Conservation (phyloP, 2,329 filamentous ascomycete species). For the Talaromyces amestolkiae region DNA sequence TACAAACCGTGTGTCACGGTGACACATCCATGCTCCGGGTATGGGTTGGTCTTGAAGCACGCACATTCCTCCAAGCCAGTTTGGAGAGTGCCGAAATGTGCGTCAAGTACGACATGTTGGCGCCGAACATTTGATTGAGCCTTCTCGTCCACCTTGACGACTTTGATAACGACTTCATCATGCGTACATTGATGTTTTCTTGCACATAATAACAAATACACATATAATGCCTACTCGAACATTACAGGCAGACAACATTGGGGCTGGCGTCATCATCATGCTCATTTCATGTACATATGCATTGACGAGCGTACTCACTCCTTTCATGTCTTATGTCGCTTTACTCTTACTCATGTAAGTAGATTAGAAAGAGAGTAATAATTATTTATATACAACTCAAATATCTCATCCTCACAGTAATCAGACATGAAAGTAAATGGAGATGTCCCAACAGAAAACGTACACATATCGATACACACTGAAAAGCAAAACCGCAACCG, state of each 20-base stretch:
- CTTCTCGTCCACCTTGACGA: neutral
- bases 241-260: conserved; percentile 1
- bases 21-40: conserved; percentile 85
- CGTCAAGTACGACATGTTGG: conserved; percentile 85
- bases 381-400: conserved; percentile 4
- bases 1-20: conserved; percentile 65
- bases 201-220: conserved; percentile 14
- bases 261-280: neutral
- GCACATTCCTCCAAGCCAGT: conserved; percentile 84
- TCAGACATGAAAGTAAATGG: conserved; percentile 1
- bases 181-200: neutral
- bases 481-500: neutral
- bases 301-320: neutral
- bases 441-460: neutral
- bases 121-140: conserved; percentile 74
- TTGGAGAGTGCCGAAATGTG: conserved; percentile 85
- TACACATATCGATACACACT: neutral
- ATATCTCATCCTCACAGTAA: neutral
- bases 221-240: neutral
- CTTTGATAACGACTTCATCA: neutral
- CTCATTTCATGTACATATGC: conserved; percentile 7
- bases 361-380: too few species aligned
- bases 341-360: neutral
- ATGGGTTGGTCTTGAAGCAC: conserved; percentile 86
- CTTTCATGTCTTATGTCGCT: neutral